Evolutionary conservation across 2,329 filamentous ascomycete species (phyloP), one percentile per base, ranked within the genome.

Genomic region (Ampelomyces quisqualis): DNA sequence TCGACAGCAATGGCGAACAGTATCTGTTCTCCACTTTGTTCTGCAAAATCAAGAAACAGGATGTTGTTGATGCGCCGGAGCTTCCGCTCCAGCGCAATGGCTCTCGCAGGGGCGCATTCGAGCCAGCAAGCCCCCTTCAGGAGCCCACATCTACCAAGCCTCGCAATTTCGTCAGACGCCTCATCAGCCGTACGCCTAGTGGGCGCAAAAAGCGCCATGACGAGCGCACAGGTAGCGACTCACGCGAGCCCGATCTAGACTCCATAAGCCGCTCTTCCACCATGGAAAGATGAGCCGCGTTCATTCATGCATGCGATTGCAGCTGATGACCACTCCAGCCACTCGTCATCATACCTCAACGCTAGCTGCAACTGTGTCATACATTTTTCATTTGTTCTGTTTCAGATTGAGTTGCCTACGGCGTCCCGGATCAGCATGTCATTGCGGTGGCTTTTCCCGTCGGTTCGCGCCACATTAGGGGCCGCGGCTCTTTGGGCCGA

Each of bases 11-110:
- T 49, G 93, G 90, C 46, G 90, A 96, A 57, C 88, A 90, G 57
- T 97, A 94, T 65, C 78, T 96, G 29, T 96, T 96, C 70, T 95
- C 93, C 2, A 94, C 90, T 8, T 76, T 98, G 11, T 95, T 97
- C 69, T 95, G 90, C 73, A 85, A 84, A 60, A 87, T 97, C 70
- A 83, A 83, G 54, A 86, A 82, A 51, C 73, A 79, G 45, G 73
- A 77, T 5, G 68, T 73, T 15, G 56, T 76, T 18, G 65, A 74
- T 22, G 68, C 75, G 10, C 55, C 58, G 17, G 57, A 65, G 39
- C 43, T 52, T 34, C 40, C 49, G 5, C 31, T 51, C 10, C 47
- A 53, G 20, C 48, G 47, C 26, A 46, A 40, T 29, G 44, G 53
- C 23, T 64, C 59, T 17, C 55, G 54, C 26, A 53, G 51, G 15